Evolutionary conservation across 768 basidiomycete genomes (phyloP), one percentile per base, ranked within the genome.

Genomic region (Gymnopilus junonius): DNA sequence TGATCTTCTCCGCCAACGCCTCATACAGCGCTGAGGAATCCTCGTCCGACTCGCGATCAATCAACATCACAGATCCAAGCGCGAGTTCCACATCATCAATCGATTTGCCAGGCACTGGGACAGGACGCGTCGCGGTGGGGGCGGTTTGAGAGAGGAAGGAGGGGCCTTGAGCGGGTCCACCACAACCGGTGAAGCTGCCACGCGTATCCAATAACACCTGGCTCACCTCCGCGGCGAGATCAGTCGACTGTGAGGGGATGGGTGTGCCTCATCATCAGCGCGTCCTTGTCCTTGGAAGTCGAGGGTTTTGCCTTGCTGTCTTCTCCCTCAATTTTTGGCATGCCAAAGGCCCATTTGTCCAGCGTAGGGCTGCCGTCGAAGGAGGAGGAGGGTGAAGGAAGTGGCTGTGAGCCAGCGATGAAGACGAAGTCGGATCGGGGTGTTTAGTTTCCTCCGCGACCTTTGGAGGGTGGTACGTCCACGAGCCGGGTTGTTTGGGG

Each of bases 381-480:
- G 4, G 90, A 89, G 31, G 89, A 91, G 15, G 87, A 88, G 0
- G 92, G 92, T 2, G 92, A 93, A 0, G 97, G 97, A 6, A 99
- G 83, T n/a, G 97, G 97, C 71, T 95, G 97, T 0, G 92, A 94
- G 29, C 92, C 94, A 4, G 94, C 96, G 75, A 98, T 97, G 80
- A 92, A 82, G 7, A 85, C 79, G 60, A 76, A 79, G 69, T 97
- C 95, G 15, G 81, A 81, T 48, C 95, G 84, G 1, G 97, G 97
- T 0, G 97, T 99, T 76, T 98, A 96, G 74, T 97, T 97, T 0
- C 97, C 97, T 7, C 96, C 95, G 37, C 97, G 85, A 8, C 96
- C 96, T 67, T 94, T 94, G 37, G 90, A 91, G 0, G 93, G 93
- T 0, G 97, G 97, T 0, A 99, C 97, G 50, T 97, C 97, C 55